phyloP scores from a whole-genome alignment of 768 basidiomycete species.

The Lactarius quietus region DNA sequence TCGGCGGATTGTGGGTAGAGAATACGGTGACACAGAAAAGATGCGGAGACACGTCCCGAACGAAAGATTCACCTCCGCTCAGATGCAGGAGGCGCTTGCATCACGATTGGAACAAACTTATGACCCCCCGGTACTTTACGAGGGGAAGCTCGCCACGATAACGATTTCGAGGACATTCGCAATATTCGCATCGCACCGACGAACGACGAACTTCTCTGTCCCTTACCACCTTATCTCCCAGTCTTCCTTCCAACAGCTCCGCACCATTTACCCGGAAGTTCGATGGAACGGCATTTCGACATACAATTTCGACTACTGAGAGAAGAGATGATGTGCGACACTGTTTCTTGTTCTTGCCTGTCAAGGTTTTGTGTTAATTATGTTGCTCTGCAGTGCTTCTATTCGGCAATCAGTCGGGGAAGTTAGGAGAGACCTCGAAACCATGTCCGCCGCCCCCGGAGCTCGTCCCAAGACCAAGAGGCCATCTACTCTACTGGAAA shows the following conservation, averaged over 20 bases:
- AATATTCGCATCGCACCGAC: conserved; percentile 71
- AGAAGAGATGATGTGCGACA: conserved; percentile 62
- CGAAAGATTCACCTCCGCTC: conserved; percentile 19
- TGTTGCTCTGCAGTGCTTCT: conserved; percentile 16
- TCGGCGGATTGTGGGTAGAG: conserved; percentile 48
- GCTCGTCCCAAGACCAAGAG: neutral
- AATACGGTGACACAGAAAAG: conserved; percentile 37
- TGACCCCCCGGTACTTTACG: conserved; percentile 55
- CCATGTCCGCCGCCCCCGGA: conserved; percentile 11
- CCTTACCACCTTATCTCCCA: conserved; percentile 54
- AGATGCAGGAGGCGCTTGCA: conserved; percentile 36
- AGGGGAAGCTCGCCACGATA: conserved; percentile 60
- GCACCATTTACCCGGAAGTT: conserved; percentile 52
- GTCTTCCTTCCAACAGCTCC: conserved; percentile 58
- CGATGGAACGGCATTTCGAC: conserved; percentile 66
- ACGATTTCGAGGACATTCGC: conserved; percentile 53
- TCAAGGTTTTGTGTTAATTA: conserved; percentile 1
- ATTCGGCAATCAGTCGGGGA: conserved; percentile 26
- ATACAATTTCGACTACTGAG: conserved; percentile 72
- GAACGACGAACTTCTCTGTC: conserved; percentile 55
- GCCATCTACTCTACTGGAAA: conserved; percentile 39
- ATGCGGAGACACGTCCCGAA: conserved; percentile 7
- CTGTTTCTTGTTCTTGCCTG: neutral
- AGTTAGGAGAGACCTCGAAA: conserved; percentile 24
- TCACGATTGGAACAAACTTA: conserved; percentile 42